Evolutionary conservation across 306 rosid genomes (phyloP).

Genomic region (Castanea sativa): DNA sequence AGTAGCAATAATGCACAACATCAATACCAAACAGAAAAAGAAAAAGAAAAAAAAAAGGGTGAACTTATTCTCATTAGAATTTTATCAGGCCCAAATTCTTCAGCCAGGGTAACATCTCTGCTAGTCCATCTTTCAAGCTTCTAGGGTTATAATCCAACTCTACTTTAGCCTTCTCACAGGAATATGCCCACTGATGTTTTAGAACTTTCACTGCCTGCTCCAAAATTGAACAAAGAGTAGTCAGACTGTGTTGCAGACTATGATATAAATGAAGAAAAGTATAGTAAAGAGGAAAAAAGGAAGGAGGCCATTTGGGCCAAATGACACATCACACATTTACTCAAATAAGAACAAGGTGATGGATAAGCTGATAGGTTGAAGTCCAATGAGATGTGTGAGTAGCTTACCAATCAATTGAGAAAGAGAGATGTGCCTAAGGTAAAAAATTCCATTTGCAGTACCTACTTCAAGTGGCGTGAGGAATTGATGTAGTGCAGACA

Average conservation of each 20-base stretch:
- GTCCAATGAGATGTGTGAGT: not conserved
- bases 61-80: constrained; percentile 24
- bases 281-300: not conserved
- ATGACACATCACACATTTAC: not conserved
- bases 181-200: constrained; percentile 80
- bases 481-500: not conserved
- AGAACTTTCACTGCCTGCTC: constrained; percentile 67
- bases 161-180: constrained; percentile 49
- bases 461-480: not conserved
- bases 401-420: not conserved
- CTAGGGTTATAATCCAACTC: constrained; percentile 61
- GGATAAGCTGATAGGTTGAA: not conserved
- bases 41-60: not conserved
- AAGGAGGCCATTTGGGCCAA: not conserved
- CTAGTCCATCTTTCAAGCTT: constrained; percentile 75
- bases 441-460: not conserved
- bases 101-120: constrained; percentile 73
- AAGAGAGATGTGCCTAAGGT: not conserved
- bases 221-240: constrained; percentile 19
- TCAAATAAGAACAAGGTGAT: not conserved
- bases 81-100: constrained; percentile 58
- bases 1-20: not conserved
- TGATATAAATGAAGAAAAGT: not conserved
- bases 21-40: not conserved
- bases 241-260: not conserved